phyloP scores from a whole-genome alignment of 352 stramenopile species.

The Halophytophthora polymorphica region DNA sequence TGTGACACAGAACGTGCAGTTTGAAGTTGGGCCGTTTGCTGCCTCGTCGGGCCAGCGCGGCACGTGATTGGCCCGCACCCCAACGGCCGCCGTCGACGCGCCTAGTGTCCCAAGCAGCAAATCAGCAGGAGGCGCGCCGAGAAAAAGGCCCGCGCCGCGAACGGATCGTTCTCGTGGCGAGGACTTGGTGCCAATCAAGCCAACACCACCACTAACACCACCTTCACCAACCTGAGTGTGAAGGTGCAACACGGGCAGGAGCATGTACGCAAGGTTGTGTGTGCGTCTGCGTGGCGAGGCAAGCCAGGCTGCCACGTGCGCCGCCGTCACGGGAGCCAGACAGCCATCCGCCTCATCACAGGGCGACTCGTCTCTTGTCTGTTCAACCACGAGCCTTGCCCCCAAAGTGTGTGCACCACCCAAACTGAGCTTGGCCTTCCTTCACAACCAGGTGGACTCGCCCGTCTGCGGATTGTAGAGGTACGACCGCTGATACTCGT shows the following conservation, averaged over 20 bases:
- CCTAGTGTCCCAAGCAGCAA: slow-evolving; percentile 7
- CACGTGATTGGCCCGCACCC: not conserved
- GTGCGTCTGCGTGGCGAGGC: no score
- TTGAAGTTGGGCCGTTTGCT: slow-evolving; percentile 1
- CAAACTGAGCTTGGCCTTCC: slow-evolving; percentile 18
- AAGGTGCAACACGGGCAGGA: no score
- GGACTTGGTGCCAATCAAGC: no score
- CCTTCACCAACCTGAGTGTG: no score
- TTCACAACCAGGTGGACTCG: slow-evolving; percentile 42
- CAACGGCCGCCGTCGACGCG: slow-evolving; percentile 5
- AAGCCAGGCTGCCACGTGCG: no score
- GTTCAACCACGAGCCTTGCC: slow-evolving; percentile 6
- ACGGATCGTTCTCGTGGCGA: no score
- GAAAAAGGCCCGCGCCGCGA: no score
- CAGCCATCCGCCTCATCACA: slow-evolving; percentile 21
- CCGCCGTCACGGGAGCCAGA: no score
- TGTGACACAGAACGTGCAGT: not conserved
- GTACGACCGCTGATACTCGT: slow-evolving; percentile 54
- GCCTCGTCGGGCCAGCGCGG: not conserved
- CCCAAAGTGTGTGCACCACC: slow-evolving; percentile 19
- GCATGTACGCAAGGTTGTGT: no score
- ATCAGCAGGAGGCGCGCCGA: slow-evolving; percentile 5
- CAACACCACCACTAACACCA: no score
- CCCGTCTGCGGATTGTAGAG: slow-evolving; percentile 43
- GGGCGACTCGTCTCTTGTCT: slow-evolving; percentile 1